phyloP scores from a whole-genome alignment of 2,329 filamentous ascomycete genomes.

The Xylariaceae sp. region DNA sequence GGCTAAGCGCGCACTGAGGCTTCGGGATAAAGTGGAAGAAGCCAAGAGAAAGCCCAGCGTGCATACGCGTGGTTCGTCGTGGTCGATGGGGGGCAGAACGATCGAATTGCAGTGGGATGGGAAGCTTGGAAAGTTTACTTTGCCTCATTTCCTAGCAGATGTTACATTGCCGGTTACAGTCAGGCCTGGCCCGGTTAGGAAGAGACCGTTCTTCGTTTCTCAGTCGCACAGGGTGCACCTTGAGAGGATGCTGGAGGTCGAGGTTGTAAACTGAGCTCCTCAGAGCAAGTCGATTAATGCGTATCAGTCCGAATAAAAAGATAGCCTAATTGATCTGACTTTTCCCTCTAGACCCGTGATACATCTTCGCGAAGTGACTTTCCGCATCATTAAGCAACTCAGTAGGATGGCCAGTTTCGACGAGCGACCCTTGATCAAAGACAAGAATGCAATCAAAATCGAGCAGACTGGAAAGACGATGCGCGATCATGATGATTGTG shows the following conservation, averaged over 20 bases:
- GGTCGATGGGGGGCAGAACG: neutral
- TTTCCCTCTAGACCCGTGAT: neutral
- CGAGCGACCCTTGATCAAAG: slow-evolving; percentile 41
- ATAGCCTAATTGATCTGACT: too few relatives aligned
- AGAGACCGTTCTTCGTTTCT: neutral
- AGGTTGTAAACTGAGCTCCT: too few relatives aligned
- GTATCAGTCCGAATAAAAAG: too few relatives aligned
- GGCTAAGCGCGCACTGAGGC: neutral
- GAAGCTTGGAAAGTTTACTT: neutral
- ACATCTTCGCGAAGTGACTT: slow-evolving; percentile 10
- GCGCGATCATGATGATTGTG: slow-evolving; percentile 49
- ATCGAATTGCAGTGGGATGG: neutral
- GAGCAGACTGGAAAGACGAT: slow-evolving; percentile 41
- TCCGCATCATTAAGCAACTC: slow-evolving; percentile 4
- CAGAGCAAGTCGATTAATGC: neutral
- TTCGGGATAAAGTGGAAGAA: neutral
- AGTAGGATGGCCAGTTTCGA: slow-evolving; percentile 29
- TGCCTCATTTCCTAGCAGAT: neutral
- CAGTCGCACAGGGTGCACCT: too few relatives aligned
- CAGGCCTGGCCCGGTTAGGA: neutral
- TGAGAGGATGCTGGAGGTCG: too few relatives aligned
- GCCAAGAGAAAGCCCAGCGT: neutral
- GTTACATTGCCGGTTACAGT: neutral
- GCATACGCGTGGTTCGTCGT: neutral
- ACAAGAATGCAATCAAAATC: slow-evolving; percentile 46